A percentile compares a stretch with the other conserved stretches of the same genome.
Conservation (phyloP, 169 alveolate species). For the Plasmodium yoelii region DNA sequence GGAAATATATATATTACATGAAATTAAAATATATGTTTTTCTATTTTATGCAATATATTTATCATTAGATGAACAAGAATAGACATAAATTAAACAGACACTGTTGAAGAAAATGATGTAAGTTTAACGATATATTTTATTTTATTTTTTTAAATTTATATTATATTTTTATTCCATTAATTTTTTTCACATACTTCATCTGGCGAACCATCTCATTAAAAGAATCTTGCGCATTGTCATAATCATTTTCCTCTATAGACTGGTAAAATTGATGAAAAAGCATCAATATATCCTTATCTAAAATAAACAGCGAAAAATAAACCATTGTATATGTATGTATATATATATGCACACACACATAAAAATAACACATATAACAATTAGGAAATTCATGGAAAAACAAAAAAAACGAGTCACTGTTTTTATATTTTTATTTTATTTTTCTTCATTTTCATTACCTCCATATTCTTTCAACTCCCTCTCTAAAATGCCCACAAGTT, state of each 20-base stretch:
- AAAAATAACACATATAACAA: neutral
- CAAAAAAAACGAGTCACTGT: neutral
- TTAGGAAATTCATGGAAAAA: neutral
- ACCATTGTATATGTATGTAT: neutral
- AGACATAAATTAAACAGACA: neutral
- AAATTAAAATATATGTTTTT: neutral
- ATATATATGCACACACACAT: neutral
- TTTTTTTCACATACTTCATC: constrained; percentile 37
- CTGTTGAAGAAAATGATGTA: neutral
- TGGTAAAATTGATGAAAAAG: constrained; percentile 49
- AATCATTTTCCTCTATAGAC: constrained; percentile 49
- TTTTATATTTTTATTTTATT: neutral
- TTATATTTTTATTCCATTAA: neutral
- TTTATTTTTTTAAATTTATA: neutral
- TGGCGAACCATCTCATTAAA: constrained; percentile 35
- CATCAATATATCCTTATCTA: constrained; percentile 63
- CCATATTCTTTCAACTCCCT: constrained; percentile 69
- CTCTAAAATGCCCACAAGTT: constrained; percentile 40
- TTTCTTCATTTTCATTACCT: constrained; percentile 22
- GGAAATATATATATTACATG: neutral
- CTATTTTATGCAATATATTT: too few relatives aligned
- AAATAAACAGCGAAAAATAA: constrained; percentile 4
- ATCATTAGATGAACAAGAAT: neutral
- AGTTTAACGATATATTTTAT: neutral
- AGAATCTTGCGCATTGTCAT: constrained; percentile 17